Evolutionary conservation across 2,329 filamentous ascomycete species (phyloP).

Genomic region (Coleophoma cylindrospora): DNA sequence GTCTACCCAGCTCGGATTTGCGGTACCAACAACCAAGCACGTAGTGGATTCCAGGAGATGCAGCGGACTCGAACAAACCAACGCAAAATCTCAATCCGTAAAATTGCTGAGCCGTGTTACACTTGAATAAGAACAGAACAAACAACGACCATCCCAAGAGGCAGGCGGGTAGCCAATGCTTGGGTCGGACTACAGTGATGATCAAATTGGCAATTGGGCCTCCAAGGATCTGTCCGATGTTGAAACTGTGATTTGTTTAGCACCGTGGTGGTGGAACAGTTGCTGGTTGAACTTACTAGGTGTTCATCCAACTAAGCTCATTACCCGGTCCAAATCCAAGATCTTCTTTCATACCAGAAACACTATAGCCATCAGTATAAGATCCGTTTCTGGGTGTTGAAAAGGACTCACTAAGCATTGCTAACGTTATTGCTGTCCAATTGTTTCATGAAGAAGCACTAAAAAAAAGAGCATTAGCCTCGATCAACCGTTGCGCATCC

Average conservation of each 20-base stretch:
- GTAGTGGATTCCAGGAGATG: constrained; percentile 37
- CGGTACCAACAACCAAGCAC: constrained; percentile 39
- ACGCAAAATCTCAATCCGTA: constrained; percentile 22
- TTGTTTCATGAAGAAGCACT: constrained; percentile 38
- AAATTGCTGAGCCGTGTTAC: constrained; percentile 27
- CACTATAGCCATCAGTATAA: constrained; percentile 2
- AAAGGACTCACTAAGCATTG: constrained; percentile 34
- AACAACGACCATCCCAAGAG: constrained; percentile 24
- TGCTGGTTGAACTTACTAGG: constrained; percentile 17
- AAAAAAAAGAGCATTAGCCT: background rate
- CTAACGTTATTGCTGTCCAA: constrained; percentile 40
- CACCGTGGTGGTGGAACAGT: background rate
- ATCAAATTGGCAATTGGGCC: constrained; percentile 38
- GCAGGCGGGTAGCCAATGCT: constrained; percentile 33
- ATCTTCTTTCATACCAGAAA: constrained; percentile 40
- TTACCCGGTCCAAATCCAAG: constrained; percentile 35
- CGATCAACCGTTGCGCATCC: no score
- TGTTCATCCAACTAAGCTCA: constrained; percentile 40
- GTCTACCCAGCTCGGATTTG: constrained; percentile 33
- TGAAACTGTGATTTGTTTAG: constrained; percentile 17
- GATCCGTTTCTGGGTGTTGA: background rate
- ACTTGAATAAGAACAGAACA: constrained; percentile 34
- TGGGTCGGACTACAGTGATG: constrained; percentile 33
- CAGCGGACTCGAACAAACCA: constrained; percentile 21
- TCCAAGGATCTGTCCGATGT: constrained; percentile 49